Evolutionary conservation across 2,329 filamentous ascomycete species (phyloP).

Genomic region (Nannizzia gypsea): DNA sequence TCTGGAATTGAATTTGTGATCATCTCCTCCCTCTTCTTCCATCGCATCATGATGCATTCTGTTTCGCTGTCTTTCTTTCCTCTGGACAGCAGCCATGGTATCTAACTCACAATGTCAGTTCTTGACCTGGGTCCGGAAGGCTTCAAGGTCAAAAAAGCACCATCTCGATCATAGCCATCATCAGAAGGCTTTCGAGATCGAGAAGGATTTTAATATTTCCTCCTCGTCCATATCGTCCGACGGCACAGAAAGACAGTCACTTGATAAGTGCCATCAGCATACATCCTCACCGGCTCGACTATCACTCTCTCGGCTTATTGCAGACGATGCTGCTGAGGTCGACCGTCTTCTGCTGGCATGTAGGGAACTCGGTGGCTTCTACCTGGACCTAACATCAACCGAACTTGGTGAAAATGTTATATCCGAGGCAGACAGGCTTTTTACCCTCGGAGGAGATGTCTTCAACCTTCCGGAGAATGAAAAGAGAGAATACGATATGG

Average conservation of each 20-base stretch:
- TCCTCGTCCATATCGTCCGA: not conserved
- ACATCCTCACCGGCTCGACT: not conserved
- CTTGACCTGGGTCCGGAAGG: not conserved
- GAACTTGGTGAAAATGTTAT: conserved; percentile 8
- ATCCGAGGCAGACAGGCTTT: conserved; percentile 6
- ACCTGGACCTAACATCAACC: conserved; percentile 9
- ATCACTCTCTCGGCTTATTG: conserved; percentile 9
- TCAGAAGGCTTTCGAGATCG: not conserved
- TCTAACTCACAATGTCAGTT: conserved; percentile 1
- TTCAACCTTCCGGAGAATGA: conserved; percentile 4
- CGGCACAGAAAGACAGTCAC: not conserved
- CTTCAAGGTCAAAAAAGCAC: not conserved
- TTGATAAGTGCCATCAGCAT: not conserved
- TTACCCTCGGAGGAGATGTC: conserved; percentile 5
- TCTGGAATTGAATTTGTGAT: not conserved
- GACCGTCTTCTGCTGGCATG: conserved; percentile 4
- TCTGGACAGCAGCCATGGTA: not conserved
- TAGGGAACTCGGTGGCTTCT: conserved; percentile 10
- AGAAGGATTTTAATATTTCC: not conserved
- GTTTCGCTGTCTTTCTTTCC: not conserved
- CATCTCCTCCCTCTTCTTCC: not conserved
- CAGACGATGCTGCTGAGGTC: conserved; percentile 6
- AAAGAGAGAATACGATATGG: conserved; percentile 11
- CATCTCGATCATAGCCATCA: not conserved
- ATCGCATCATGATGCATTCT: not conserved